Evolutionary conservation across 2,329 filamentous ascomycete species (phyloP), one percentile per base, ranked within the genome.

Genomic region (Gaeumannomyces sp.): DNA sequence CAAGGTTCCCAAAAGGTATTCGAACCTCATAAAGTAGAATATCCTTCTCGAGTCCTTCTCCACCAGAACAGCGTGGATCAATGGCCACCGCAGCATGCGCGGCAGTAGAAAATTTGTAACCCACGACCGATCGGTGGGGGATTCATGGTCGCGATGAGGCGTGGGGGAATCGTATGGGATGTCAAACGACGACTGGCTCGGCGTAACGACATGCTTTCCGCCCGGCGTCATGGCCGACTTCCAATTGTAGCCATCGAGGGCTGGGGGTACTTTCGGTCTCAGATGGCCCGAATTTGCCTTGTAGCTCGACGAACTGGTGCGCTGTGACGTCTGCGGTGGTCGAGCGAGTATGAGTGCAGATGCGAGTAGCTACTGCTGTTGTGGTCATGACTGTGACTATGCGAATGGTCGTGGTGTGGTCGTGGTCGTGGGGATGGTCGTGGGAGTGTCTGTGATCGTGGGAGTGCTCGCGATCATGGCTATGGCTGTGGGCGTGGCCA

Each of bases 41-140:
- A 99, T 98, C 59, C 94, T 87, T 66, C 95, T 85, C 22, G 94
- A 98, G 75, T 99, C 94, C 71, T 92, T 93, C 72, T 98, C 94
- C 19, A 89, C 86, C 71, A 99, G 78, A 66, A 99, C 92, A 64
- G 92, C 89, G 73, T 97, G 88, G 25, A 97, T 72, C 45, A 98
- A 82, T 0, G 94, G 93, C 74, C 89, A 92, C 31, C 82, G 81
- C 61, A 89, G 83, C 14, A 88, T 89, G 64, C 85, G 82, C 0
- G 83, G 83, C n/a, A 98, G 80, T 4, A 98, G 75, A 64, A 89
- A 83, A 19, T 82, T 85, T 0, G 94, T 96, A 56, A 96, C 80
- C 60, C 78, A 80, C 0, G 92, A 96, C 57, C 86, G 82, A 60
- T 83, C 77, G 14, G 76, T 76, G 65, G 79, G 77, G 62, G 78